These are phyloP conservation scores for Diaporthe sp. DNA, from an alignment of 2,329 filamentous ascomycete species.

Conservation along the genomic window DNA sequence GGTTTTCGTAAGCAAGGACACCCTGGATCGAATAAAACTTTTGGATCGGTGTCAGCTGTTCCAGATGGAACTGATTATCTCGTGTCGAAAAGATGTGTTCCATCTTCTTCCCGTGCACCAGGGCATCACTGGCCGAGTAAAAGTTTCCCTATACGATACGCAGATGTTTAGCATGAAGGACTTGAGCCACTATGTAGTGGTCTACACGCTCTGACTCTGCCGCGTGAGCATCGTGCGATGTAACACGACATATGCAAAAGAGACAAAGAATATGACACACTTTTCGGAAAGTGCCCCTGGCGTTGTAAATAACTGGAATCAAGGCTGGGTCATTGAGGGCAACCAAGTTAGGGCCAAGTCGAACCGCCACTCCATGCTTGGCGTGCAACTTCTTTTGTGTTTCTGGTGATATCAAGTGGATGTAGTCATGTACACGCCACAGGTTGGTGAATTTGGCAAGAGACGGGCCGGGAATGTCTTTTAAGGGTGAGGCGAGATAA, in stretches of 20 bases:
- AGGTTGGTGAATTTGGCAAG: background rate
- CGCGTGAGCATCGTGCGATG: background rate
- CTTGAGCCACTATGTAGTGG: background rate
- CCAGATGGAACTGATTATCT: no score
- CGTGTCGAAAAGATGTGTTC: no score
- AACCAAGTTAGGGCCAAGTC: background rate
- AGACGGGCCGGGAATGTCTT: background rate
- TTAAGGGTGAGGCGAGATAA: background rate
- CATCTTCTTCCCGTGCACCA: no score
- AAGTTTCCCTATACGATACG: background rate
- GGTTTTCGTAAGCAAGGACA: no score
- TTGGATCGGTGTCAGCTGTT: no score
- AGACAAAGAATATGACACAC: background rate
- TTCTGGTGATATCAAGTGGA: background rate
- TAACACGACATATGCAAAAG: background rate
- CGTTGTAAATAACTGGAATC: background rate
- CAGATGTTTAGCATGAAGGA: background rate
- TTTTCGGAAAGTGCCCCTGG: background rate
- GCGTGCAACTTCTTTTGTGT: background rate
- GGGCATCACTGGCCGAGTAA: background rate
- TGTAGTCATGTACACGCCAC: background rate
- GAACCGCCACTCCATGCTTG: background rate
- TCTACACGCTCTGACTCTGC: background rate
- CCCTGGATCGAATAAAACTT: no score
- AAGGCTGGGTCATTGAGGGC: background rate